Base-by-base conservation (phyloP, 441 rosid genomes). In the Lepidium campestre region DNA sequence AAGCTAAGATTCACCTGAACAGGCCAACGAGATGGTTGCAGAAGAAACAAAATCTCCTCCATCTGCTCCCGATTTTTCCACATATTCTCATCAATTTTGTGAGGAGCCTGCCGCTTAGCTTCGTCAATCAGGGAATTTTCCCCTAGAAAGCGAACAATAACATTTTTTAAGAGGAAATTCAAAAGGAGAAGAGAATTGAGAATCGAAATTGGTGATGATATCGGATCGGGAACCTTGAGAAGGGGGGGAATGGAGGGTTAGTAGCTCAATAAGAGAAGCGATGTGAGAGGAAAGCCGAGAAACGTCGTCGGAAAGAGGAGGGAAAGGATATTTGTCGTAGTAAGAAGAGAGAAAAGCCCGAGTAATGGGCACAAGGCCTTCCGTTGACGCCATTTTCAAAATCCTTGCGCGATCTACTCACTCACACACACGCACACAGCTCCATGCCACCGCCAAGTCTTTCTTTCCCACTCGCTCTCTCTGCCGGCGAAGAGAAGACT, bases 61-160 rank as follows among this genome's bases (percentile, higher is more conserved):
- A 93, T 79, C 60, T 86, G 91, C 72, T 89, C 97, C 50, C 97
- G 82, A 72, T 93, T 89, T 85, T 85, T 93, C 97, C 99, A 93
- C 93, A 93, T 82, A 79, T 93, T 93, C 82, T 91, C 97, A 56
- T 93, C 99, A 15, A 93, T 86, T 78, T 93, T 93, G 75, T 87
- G 96, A n/a, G 96, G 83, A 45, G 96, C 85, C 75, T 74, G 80
- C 44, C 62, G 66, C 35, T 78, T 83, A 6, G 91, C 83, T 79
- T 90, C 93, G 42, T 78, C 78, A 18, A 87, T 53, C 76, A 90
- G 61, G 25, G 65, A 61, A 57, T 53, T 79, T 74, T 85, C 97
- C 31, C 68, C 99, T 93, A 73, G 15, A 42, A 27, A 36, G 48
- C 8, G 17, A 27, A 60, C 17, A 13, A 45, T n/a, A 15, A 19